A percentile compares a stretch with the other conserved stretches of the same genome.
phyloP scores from a whole-genome alignment of 148 eudicot genomes.

The Rhododendron griersonianum region DNA sequence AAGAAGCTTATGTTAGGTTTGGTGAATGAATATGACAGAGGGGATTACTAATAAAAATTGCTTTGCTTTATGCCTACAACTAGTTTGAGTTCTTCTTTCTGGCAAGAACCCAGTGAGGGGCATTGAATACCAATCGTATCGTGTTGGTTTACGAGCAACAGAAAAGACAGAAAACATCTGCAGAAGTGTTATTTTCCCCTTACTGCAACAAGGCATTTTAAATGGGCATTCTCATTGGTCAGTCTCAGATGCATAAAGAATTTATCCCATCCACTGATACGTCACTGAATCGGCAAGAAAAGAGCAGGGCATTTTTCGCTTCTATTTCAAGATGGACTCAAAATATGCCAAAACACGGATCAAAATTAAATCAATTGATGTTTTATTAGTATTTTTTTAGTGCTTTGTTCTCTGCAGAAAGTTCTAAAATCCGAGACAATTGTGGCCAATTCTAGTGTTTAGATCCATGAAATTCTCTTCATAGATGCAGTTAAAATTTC shows the following conservation, averaged over 20 bases:
- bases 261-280: background rate
- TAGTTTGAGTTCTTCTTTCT: background rate
- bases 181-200: background rate
- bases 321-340: background rate
- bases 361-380: background rate
- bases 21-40: background rate
- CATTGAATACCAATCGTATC: background rate
- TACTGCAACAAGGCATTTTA: background rate
- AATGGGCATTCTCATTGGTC: background rate
- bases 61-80: too few relatives aligned
- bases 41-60: too few relatives aligned
- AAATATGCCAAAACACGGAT: background rate
- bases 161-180: background rate
- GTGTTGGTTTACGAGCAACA: background rate
- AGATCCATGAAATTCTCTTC: background rate
- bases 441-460: background rate
- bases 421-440: background rate
- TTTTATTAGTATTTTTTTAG: background rate
- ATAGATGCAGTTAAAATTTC: background rate
- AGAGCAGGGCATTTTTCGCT: background rate
- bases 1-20: background rate
- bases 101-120: background rate
- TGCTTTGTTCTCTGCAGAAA: background rate
- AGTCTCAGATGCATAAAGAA: background rate
- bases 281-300: background rate